Percentiles rank a stretch among this genome's conserved stretches.
Conservation (phyloP, 495 filamentous ascomycete species). For the Trichodelitschia bisporula region DNA sequence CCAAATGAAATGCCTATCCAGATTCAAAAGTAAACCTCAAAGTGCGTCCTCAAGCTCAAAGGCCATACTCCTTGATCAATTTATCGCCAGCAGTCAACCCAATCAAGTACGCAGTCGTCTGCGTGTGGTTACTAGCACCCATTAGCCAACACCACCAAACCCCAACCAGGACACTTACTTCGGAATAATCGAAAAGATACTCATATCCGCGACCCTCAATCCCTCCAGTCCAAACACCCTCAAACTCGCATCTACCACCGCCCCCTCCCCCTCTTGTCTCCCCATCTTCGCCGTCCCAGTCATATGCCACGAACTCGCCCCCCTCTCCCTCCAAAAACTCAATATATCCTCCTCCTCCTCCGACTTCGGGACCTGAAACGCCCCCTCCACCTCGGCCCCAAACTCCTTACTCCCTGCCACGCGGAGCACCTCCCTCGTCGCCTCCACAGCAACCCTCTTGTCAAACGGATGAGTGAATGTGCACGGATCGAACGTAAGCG, state of each 20-base stretch:
- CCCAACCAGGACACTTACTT: too few relatives aligned
- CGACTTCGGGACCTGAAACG: neutral
- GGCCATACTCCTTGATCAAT: slow-evolving; percentile 1
- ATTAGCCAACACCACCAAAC: too few relatives aligned
- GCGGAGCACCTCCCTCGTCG: neutral
- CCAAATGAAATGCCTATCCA: too few relatives aligned
- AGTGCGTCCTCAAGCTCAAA: too few relatives aligned
- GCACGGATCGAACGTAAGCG: neutral
- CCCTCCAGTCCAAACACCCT: slow-evolving; percentile 27
- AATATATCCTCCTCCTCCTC: slow-evolving; percentile 1
- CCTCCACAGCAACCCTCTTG: neutral
- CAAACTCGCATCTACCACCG: slow-evolving; percentile 30
- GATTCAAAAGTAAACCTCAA: too few relatives aligned
- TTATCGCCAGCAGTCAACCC: neutral
- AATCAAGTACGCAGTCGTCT: neutral
- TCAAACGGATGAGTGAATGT: neutral
- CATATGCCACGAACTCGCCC: slow-evolving; percentile 23
- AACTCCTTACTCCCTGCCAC: neutral
- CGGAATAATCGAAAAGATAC: slow-evolving; percentile 31
- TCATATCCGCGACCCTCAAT: slow-evolving; percentile 39
- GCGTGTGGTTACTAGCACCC: neutral
- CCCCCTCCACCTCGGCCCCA: neutral
- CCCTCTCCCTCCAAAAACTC: neutral
- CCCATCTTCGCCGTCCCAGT: slow-evolving; percentile 42
- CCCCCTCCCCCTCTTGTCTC: slow-evolving; percentile 17